Evolutionary conservation across 768 basidiomycete species (phyloP).

Genomic region (Favolaschia claudopus): DNA sequence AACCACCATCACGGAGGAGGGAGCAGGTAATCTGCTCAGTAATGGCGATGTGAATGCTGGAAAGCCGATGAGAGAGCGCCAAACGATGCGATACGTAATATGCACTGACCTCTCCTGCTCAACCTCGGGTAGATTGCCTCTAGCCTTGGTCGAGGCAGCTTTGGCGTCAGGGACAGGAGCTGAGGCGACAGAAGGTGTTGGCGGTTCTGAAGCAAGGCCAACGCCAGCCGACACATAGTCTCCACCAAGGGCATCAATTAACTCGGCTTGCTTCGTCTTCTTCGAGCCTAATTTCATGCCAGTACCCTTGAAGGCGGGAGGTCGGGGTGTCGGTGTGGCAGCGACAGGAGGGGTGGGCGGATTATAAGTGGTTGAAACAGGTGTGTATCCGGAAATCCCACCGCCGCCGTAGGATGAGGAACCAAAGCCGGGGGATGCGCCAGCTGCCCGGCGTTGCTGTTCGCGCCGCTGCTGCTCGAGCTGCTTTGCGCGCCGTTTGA

Average conservation of each 20-base stretch:
- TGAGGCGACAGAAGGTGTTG: conserved; percentile 37
- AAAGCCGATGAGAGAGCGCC: not conserved
- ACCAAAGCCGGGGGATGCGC: conserved; percentile 49
- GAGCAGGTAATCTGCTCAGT: conserved; percentile 85
- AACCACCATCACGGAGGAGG: conserved; percentile 88
- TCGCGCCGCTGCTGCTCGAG: conserved; percentile 98
- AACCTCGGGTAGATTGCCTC: conserved; percentile 78
- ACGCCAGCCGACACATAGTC: conserved; percentile 57
- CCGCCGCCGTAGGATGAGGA: conserved; percentile 71
- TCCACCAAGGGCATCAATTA: conserved; percentile 87
- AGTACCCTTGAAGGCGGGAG: conserved; percentile 88
- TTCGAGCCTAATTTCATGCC: conserved; percentile 98
- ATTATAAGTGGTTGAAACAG: conserved; percentile 56
- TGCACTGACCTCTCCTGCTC: conserved; percentile 71
- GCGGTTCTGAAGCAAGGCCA: conserved; percentile 46
- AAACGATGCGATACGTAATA: not conserved
- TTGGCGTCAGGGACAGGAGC: conserved; percentile 33
- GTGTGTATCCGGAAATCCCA: conserved; percentile 72
- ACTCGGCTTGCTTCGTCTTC: conserved; percentile 88
- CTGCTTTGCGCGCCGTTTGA: conserved; percentile 96
- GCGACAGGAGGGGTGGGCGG: conserved; percentile 74
- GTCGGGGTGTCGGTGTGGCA: conserved; percentile 56
- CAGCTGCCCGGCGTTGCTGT: conserved; percentile 80
- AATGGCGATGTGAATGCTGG: conserved; percentile 87
- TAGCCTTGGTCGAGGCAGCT: conserved; percentile 43